Conservation (phyloP, 2,329 filamentous ascomycete species). For the Sporothrix protearum region DNA sequence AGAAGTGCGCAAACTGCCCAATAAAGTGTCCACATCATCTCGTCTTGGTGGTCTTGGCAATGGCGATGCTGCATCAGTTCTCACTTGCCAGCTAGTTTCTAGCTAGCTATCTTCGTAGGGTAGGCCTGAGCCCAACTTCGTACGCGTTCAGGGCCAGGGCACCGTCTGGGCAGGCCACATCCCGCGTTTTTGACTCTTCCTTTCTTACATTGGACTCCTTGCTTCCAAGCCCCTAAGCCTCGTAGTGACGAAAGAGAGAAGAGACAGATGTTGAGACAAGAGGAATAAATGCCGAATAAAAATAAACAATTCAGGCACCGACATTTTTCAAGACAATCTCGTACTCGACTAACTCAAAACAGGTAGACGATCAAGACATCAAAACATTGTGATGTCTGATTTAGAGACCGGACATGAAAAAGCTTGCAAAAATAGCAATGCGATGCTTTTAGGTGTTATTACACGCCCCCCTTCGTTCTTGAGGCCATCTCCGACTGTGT, state of each 20-base stretch:
- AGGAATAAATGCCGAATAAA: not conserved
- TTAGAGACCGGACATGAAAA: not conserved
- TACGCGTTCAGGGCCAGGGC: not conserved
- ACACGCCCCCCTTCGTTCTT: too few species aligned
- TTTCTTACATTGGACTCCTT: not conserved
- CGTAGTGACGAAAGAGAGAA: not conserved
- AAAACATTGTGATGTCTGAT: not conserved
- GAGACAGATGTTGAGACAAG: not conserved
- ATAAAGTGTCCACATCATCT: not conserved
- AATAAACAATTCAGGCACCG: not conserved
- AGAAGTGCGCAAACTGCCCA: not conserved
- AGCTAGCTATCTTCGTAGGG: too few species aligned
- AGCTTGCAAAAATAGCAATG: not conserved
- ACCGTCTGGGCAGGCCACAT: not conserved
- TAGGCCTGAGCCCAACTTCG: not conserved
- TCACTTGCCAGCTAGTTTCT: not conserved
- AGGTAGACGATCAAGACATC: too few species aligned
- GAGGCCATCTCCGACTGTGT: too few species aligned
- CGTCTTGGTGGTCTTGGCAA: not conserved
- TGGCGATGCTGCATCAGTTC: not conserved
- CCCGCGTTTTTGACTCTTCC: not conserved
- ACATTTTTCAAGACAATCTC: not conserved
- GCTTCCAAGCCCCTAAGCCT: not conserved
- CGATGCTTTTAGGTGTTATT: too few species aligned
- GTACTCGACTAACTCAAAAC: not conserved